Base-by-base conservation (phyloP, 2,329 filamentous ascomycete species). In the Alternaria sp. region DNA sequence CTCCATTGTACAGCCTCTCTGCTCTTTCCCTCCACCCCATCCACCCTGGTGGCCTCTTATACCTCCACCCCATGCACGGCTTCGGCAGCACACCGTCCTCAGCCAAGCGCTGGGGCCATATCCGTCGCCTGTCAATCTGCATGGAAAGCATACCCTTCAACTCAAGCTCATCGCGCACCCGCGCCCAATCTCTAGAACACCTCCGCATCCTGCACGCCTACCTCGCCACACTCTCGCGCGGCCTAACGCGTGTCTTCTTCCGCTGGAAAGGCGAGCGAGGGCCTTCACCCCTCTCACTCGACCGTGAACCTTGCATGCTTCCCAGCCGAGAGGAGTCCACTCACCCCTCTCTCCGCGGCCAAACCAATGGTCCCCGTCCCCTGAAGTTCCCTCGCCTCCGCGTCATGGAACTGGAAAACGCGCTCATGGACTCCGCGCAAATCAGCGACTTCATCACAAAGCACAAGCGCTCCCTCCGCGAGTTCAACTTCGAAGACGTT, bases 401-500 rank as follows among this genome's bases (percentile, higher is more conserved):
- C 41, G 87, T 88, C 71, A 86, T 96, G 80, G 86, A 90, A 69
- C 82, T 96, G 43, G 87, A 90, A 70, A 96, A 96, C 75, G 86
- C 88, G 11, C 84, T 87, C 33, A 89, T 94, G 84, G 90, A 91
- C 66, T 88, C 89, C 7, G 81, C 84, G 2, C 92, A 96, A 78
- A 87, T 96, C 62, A 86, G 88, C 46, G 84, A 85, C 14, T 88
- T 97, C 65, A 89, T 96, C 62, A 81, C 84, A 54, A 82, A 84
- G 12, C 92, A 97, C 80, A 86, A 88, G 28, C 82, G 84, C 59
- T 90, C 88, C 1, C 87, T 96, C 49, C 85, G 87, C 67, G 91
- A 95, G 74, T 93, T 95, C 74, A 90, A 93, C 76, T 93, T 96
- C 78, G 89, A 94, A 75, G 89, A 92, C 66, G 89, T 94, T 18